These are phyloP conservation scores for Cystobasidium ongulense DNA, from an alignment of 768 basidiomycete species.

Conservation along the genomic window DNA sequence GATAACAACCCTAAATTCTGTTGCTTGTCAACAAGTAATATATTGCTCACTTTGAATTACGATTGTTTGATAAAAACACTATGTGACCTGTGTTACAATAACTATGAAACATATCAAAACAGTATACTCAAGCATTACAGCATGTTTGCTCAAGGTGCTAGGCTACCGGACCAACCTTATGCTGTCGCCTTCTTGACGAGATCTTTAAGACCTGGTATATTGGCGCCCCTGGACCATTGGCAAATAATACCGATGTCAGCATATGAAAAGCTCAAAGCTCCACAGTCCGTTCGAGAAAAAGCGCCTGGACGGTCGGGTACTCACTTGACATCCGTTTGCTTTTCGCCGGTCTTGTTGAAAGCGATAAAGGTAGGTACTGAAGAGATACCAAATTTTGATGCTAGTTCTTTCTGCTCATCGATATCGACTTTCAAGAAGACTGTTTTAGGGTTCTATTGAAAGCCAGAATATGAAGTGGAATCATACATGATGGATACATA, in stretches of 20 bases:
- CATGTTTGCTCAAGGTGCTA: not conserved
- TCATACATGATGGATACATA: too few species aligned
- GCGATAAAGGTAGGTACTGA: slow-evolving; percentile 23
- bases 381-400: not conserved
- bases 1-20: too few species aligned
- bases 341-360: slow-evolving; percentile 4
- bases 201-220: not conserved
- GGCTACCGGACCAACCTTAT: not conserved
- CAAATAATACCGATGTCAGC: not conserved
- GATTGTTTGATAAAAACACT: too few species aligned
- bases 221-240: not conserved
- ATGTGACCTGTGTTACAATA: too few species aligned
- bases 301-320: too few species aligned
- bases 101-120: too few species aligned
- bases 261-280: not conserved
- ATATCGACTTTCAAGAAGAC: slow-evolving; percentile 28
- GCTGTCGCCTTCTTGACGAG: not conserved
- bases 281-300: too few species aligned
- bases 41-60: too few species aligned
- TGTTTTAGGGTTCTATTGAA: slow-evolving; percentile 2
- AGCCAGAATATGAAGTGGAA: not conserved
- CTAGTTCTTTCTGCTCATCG: slow-evolving; percentile 27
- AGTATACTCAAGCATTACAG: not conserved
- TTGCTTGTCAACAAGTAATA: too few species aligned
- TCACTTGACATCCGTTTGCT: not conserved